Base-by-base conservation (phyloP, 2,329 filamentous ascomycete species). In the Aspergillus transmontanensis region DNA sequence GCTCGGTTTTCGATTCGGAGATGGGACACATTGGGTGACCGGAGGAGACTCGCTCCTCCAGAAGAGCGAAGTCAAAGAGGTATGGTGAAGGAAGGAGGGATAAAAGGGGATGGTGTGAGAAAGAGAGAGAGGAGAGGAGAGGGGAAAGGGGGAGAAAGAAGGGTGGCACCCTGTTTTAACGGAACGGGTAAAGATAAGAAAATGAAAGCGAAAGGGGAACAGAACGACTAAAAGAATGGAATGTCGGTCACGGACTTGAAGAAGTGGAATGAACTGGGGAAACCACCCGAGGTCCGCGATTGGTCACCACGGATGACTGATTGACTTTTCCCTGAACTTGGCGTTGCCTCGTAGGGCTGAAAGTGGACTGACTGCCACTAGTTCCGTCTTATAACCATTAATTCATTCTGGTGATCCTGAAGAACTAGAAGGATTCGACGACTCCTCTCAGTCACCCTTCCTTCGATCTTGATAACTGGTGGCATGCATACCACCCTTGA, bases 281-380 rank as follows among this genome's bases (percentile, higher is more conserved):
- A 39, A n/a, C 39, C 14, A 16, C 16, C 39, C 39, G 34, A 36
- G 34, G 14, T 36, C 34, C 14, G 14, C 39, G 48, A 60, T 51
- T 58, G 57, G 43, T 63, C 41, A 26, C 21, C 9, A 9, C 12
- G 19, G 39, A 16, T 45, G n/a, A 32, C 55, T 57, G 23, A 36
- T 54, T 36, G 32, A 39, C 51, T 55, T 55, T 39, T 6, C 11
- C n/a, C 53, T 59, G 59, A 43, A 34, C 69, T 69, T 70, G 69
- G 66, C 66, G 21, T 56, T 45, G 64, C 67, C 70, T 57, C 63
- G 62, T 72, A 72, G 68, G 70, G 70, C 69, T 71, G 70, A 71
- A 60, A 26, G 51, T 55, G 51, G 32, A 28, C 12, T 36, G 32
- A 28, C 12, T 36, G 32, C 5, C 36, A 66, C 61, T 62, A 58